phyloP scores from a whole-genome alignment of 352 stramenopile species.

The Phytophthora vignae region DNA sequence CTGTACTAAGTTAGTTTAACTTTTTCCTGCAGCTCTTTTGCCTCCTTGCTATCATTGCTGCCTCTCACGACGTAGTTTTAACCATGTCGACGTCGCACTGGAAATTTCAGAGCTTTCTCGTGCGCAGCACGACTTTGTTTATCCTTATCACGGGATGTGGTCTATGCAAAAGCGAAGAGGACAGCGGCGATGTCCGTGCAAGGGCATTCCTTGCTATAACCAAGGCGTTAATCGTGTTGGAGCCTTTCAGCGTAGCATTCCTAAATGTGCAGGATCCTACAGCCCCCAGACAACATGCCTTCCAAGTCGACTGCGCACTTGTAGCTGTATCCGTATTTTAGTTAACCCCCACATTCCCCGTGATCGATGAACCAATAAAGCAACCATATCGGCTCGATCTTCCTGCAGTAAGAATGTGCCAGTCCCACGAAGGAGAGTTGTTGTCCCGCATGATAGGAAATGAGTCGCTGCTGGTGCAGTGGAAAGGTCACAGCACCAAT shows the following conservation, averaged over 20 bases:
- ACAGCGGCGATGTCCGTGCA: not conserved
- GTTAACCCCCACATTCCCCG: too few relatives aligned
- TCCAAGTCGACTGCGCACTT: too few relatives aligned
- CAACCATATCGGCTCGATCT: not conserved
- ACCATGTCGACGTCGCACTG: too few relatives aligned
- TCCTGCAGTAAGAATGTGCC: not conserved
- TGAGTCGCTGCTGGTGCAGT: not conserved
- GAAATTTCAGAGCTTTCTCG: too few relatives aligned
- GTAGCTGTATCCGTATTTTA: too few relatives aligned
- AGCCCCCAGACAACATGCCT: too few relatives aligned
- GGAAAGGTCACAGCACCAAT: not conserved
- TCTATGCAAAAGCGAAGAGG: not conserved
- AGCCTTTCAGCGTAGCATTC: not conserved
- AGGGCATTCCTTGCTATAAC: not conserved
- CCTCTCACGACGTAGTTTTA: too few relatives aligned
- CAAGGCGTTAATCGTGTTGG: not conserved
- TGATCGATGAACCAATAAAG: too few relatives aligned
- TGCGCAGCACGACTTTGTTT: too few relatives aligned
- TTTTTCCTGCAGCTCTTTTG: too few relatives aligned
- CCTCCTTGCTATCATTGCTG: too few relatives aligned
- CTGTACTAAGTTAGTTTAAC: too few relatives aligned
- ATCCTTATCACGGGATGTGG: not conserved
- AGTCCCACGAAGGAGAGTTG: not conserved
- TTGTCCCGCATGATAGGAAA: not conserved
- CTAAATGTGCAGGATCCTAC: not conserved